Percentiles rank a stretch among this genome's conserved stretches.
phyloP scores from a whole-genome alignment of 495 filamentous ascomycete genomes.

The Trichoderma gamsii region DNA sequence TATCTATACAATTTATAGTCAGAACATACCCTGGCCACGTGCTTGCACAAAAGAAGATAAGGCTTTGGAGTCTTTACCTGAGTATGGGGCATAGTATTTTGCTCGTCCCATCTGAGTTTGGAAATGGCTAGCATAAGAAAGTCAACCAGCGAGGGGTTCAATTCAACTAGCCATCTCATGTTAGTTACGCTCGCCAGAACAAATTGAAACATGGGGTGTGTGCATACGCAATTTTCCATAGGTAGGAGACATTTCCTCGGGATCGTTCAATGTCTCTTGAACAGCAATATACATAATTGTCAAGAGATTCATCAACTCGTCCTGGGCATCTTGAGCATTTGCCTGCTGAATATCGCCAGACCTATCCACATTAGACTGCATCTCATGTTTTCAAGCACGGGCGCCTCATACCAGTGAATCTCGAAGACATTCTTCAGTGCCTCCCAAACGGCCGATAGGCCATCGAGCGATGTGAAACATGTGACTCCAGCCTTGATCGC shows the following conservation, averaged over 20 bases:
- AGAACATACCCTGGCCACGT: conserved; percentile 6
- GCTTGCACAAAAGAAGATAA: background rate
- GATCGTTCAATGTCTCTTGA: conserved; percentile 55
- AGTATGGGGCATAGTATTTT: conserved; percentile 29
- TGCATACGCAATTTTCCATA: conserved; percentile 38
- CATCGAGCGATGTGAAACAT: conserved; percentile 53
- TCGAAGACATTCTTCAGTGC: conserved; percentile 57
- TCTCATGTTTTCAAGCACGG: background rate
- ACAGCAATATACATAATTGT: conserved; percentile 68
- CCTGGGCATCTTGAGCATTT: conserved; percentile 36
- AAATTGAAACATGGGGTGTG: too few species aligned
- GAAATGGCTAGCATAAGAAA: conserved; percentile 70
- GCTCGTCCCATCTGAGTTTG: conserved; percentile 83
- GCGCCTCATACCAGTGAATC: conserved; percentile 36
- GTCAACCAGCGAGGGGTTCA: conserved; percentile 64
- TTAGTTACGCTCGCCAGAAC: conserved; percentile 14
- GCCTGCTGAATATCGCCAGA: conserved; percentile 31
- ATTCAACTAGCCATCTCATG: conserved; percentile 36
- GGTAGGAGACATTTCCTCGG: conserved; percentile 34
- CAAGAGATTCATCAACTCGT: conserved; percentile 54
- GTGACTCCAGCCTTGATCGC: conserved; percentile 62
- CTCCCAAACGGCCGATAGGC: conserved; percentile 54
- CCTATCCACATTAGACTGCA: conserved; percentile 31
- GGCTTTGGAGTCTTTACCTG: conserved; percentile 20
- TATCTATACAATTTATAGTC: conserved; percentile 37